Evolutionary conservation across 352 stramenopile genomes (phyloP), one percentile per base, ranked within the genome.

Genomic region (Pythium oligandrum): DNA sequence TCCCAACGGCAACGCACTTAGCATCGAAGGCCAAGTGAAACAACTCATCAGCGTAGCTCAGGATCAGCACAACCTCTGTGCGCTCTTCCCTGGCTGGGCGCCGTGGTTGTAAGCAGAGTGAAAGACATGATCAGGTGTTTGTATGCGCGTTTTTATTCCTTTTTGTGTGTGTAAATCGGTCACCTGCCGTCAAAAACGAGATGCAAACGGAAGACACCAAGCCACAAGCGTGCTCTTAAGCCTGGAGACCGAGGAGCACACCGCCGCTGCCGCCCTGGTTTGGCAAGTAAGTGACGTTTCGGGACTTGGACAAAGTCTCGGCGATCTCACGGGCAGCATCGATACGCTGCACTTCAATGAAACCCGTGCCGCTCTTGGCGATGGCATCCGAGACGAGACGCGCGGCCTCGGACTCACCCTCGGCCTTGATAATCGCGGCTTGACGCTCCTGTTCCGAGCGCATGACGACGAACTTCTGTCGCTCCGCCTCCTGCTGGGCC

Each of bases 261-360:
- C 84, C 84, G 47, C 83, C 83, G 65, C 88, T 97, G 68, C 76
- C 70, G 53, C 79, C 73, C 63, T 95, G 81, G 54, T 92, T 89
- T 38, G 98, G 98, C 56, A 99, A 78, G 83, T 99, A 99, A 49
- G 96, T 98, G 51, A 99, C 87, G 75, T 99, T 99, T 63, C 96
- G 91, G 51, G 91, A 97, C 70, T 90, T 93, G 48, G 97, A 92
- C 34, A 99, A 82, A 40, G 97, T 98, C 73, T 93, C 88, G 4
- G 98, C 98, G 70, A 99, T 99, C 71, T 99, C 97, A 61, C 97
- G 98, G n/a, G 98, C 97, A 10, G 98, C 97, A 72, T 99, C 97
- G 62, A 99, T 99, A 68, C 97, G 93, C 70, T 98, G 93, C 53
- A 99, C 96, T 72, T 99, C 97, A 58, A 99, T 98, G 71, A 99